Evolutionary conservation across 176 grass and related monocot genomes (phyloP).

Genomic region (Aechmea fasciata): DNA sequence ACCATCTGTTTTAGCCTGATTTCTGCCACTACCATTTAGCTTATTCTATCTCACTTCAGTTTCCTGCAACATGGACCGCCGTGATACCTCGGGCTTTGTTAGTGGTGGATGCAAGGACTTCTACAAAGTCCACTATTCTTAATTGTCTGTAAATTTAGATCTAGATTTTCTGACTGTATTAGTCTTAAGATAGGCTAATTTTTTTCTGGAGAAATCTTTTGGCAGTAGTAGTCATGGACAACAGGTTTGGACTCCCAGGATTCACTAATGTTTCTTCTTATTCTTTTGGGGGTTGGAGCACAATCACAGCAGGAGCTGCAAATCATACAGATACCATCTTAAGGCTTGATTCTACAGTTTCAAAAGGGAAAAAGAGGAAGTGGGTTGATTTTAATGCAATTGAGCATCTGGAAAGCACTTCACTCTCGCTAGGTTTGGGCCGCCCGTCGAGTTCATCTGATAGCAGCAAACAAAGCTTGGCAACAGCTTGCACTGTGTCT

Average conservation of each 20-base stretch:
- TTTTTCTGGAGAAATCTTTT: slow-evolving; percentile 22
- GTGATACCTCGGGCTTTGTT: slow-evolving; percentile 85
- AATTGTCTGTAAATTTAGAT: background rate
- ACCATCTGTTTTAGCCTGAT: background rate
- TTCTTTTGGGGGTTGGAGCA: slow-evolving; percentile 10
- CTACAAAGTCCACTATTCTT: slow-evolving; percentile 8
- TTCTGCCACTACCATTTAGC: background rate
- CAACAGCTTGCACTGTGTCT: slow-evolving; percentile 43
- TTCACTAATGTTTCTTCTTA: slow-evolving; percentile 46
- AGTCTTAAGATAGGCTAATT: slow-evolving; percentile 30
- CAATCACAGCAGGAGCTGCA: slow-evolving; percentile 11
- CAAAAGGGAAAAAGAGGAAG: slow-evolving; percentile 67
- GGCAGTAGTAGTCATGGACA: slow-evolving; percentile 30
- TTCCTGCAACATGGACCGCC: slow-evolving; percentile 46
- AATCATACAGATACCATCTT: slow-evolving; percentile 25
- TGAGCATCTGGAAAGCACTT: background rate
- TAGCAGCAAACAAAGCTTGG: slow-evolving; percentile 56
- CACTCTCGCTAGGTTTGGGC: slow-evolving; percentile 32
- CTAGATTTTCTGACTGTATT: slow-evolving; percentile 34
- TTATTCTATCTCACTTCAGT: background rate
- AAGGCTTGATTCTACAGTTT: slow-evolving; percentile 27
- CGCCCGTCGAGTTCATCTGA: slow-evolving; percentile 58
- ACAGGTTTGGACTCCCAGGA: slow-evolving; percentile 8
- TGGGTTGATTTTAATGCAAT: slow-evolving; percentile 24
- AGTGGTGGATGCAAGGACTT: slow-evolving; percentile 69